A percentile compares a stretch with the other conserved stretches of the same genome.
Conservation (phyloP, 257 asterid genomes). For the Solanum piurae region DNA sequence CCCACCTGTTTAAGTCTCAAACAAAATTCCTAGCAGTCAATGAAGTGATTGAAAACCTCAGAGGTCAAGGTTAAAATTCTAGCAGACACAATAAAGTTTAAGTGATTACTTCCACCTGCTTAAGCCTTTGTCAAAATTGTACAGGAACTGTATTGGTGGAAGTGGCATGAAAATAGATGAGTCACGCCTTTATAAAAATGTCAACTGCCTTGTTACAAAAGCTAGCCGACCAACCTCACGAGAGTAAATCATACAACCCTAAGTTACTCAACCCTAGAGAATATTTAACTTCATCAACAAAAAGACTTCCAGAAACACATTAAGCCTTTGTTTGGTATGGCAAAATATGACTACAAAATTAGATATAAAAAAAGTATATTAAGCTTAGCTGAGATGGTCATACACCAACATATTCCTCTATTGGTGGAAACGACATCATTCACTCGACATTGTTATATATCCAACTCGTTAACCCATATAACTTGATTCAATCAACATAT, state of each 20-base stretch:
- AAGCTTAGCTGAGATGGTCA: neutral
- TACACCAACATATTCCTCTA: neutral
- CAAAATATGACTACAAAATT: neutral
- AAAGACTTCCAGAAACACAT: neutral
- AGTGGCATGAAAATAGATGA: neutral
- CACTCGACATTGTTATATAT: neutral
- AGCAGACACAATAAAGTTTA: neutral
- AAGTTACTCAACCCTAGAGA: neutral
- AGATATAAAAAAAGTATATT: neutral
- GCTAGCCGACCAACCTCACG: neutral
- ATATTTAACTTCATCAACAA: neutral
- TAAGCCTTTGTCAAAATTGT: neutral
- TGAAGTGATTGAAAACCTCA: neutral
- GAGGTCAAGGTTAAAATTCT: neutral
- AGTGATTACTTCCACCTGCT: neutral
- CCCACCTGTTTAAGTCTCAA: neutral
- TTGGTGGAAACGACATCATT: neutral
- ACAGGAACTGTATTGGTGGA: neutral
- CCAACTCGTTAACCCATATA: neutral
- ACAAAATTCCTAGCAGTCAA: neutral
- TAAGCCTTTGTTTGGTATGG: neutral
- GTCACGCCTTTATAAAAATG: neutral
- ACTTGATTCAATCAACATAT: neutral
- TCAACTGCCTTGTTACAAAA: neutral
- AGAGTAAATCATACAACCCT: neutral